Evolutionary conservation across 1,139 yeast genomes (phyloP), one percentile per base, ranked within the genome.

Genomic region (Ogataea hybrid): DNA sequence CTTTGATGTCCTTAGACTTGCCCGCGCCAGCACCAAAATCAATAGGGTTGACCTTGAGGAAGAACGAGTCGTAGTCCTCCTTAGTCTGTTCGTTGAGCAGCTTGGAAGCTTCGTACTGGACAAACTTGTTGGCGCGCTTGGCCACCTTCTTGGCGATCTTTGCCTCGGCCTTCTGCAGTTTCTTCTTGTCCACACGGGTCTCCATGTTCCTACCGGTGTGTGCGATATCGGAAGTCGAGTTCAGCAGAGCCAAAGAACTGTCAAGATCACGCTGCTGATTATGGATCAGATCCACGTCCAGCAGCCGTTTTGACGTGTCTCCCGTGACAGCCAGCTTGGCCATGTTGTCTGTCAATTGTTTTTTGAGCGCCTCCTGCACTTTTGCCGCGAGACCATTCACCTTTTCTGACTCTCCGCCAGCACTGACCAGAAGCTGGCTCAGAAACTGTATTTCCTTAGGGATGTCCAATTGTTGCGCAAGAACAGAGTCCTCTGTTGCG

Each of bases 111-210:
- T 92, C 98, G 65, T 92, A 92, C 58, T 83, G 71, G 56, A 88
- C 95, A 58, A 86, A 86, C 60, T 83, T 81, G 63, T 85, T 85
- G 57, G 86, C 86, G 63, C 97, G 81, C 70, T 92, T 90, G 35
- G 96, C 97, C 52, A 90, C 90, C 67, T 92, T 92, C 60, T 92
- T 89, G 28, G 97, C 97, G 63, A 92, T 90, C 71, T 92, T 92
- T 59, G 90, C 79, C 69, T 92, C 98, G 47, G 96, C 98, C 67
- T 92, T 92, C 62, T 90, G 97, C 61, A 92, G 78, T 66, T 92
- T 92, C 80, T 89, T 90, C 72, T 84, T 85, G 64, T 92, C 98
- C 37, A 92, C 98, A 60, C 95, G 79, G 43, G 94, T 82, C 63
- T 92, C 97, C 70, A 89, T 84, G 56, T 84, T 82, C 66, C 96